Evolutionary conservation across 23 red algal genomes (phyloP).

Genomic region (Gracilaria caudata): DNA sequence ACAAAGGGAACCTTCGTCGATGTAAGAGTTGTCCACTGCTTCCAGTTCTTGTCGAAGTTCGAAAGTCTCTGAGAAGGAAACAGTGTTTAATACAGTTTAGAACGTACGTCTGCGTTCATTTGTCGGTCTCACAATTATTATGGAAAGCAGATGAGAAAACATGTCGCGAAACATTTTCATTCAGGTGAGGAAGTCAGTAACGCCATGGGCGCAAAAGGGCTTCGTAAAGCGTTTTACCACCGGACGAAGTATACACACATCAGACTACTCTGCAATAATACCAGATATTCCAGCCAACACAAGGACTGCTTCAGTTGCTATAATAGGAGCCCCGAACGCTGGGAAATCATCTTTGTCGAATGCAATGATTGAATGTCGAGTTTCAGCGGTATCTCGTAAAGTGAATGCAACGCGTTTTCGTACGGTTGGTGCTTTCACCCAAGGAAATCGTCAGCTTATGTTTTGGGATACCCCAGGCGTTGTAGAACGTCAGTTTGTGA

Average conservation of each 20-base stretch:
- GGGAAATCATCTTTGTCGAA: constrained; percentile 89
- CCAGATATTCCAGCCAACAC: constrained; percentile 32
- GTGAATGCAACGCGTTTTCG: constrained; percentile 79
- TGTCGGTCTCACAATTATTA: not conserved
- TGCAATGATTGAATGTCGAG: constrained; percentile 55
- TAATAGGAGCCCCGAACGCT: constrained; percentile 83
- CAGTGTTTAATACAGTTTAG: no score
- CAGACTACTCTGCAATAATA: constrained; percentile 30
- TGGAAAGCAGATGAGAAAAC: not conserved
- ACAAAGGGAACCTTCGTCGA: no score
- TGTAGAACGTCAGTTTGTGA: constrained; percentile 54
- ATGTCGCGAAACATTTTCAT: constrained; percentile 5
- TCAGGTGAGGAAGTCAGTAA: not conserved
- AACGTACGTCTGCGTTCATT: not conserved
- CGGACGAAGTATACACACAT: no score
- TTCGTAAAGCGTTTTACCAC: not conserved
- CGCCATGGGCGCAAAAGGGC: not conserved
- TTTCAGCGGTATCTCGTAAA: constrained; percentile 84
- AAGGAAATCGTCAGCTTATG: constrained; percentile 57
- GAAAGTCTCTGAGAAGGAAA: no score
- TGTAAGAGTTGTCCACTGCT: no score
- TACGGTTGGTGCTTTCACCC: constrained; percentile 52
- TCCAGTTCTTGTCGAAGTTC: no score
- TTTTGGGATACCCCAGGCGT: constrained; percentile 90
- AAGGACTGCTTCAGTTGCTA: constrained; percentile 62